Evolutionary conservation across 495 filamentous ascomycete genomes (phyloP).

Genomic region (Neurospora africana): DNA sequence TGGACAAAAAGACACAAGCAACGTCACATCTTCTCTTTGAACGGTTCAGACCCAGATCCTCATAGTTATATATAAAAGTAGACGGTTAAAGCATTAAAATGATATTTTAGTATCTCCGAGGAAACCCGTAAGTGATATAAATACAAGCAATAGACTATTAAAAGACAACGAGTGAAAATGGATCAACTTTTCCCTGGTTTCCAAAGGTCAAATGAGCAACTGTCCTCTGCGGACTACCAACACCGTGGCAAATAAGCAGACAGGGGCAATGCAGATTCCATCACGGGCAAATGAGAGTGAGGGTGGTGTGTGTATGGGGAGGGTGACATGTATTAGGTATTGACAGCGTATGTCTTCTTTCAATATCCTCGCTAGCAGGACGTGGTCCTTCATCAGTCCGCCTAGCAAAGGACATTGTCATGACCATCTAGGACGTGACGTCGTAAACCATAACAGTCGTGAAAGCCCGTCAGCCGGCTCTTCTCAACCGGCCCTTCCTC

Average conservation of each 20-base stretch:
- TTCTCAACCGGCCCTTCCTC: not conserved
- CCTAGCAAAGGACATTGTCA: constrained; percentile 16
- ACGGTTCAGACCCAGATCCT: not conserved
- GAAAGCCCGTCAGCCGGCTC: constrained; percentile 8
- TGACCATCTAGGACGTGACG: constrained; percentile 30
- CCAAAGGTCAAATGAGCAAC: not conserved
- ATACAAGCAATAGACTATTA: not conserved
- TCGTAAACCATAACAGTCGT: constrained; percentile 33
- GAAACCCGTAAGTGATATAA: not conserved
- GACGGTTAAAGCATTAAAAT: not conserved
- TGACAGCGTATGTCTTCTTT: constrained; percentile 10
- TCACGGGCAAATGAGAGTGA: not conserved
- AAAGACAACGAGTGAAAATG: not conserved
- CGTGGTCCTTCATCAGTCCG: constrained; percentile 4
- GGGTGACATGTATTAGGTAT: constrained; percentile 8
- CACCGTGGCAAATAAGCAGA: not conserved
- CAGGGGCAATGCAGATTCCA: not conserved
- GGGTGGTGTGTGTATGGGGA: not conserved
- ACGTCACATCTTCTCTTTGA: not conserved
- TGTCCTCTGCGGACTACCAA: not conserved
- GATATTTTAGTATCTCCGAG: not conserved
- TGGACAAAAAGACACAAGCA: not conserved
- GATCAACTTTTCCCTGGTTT: not conserved
- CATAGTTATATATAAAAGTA: not conserved
- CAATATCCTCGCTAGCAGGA: constrained; percentile 1